Conservation (phyloP, 306 rosid genomes). For the Pyrus communis region DNA sequence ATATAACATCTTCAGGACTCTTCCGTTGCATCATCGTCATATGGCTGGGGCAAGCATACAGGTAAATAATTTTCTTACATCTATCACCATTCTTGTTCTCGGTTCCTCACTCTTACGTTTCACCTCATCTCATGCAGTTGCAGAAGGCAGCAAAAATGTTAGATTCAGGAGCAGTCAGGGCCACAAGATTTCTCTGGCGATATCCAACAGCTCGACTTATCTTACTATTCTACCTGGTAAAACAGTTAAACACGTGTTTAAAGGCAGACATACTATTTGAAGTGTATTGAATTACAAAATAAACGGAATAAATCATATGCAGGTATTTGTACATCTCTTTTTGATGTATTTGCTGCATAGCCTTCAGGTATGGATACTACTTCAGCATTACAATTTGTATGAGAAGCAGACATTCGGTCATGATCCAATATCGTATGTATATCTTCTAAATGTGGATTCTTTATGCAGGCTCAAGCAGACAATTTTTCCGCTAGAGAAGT, state of each 20-base stretch:
- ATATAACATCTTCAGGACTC: constrained; percentile 56
- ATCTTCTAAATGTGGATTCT: not conserved
- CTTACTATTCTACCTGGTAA: constrained; percentile 82
- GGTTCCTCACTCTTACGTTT: constrained; percentile 8
- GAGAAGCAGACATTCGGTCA: not conserved
- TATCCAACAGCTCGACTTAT: constrained; percentile 83
- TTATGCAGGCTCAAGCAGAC: constrained; percentile 78
- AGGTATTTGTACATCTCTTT: constrained; percentile 97
- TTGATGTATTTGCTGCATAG: constrained; percentile 93
- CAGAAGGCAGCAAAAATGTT: constrained; percentile 86
- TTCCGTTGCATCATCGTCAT: constrained; percentile 88
- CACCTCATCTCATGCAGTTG: constrained; percentile 46
- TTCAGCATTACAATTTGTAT: not conserved
- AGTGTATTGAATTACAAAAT: constrained; percentile 12
- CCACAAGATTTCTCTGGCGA: constrained; percentile 96
- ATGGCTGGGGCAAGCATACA: constrained; percentile 78
- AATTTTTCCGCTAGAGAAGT: constrained; percentile 61
- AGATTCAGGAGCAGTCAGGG: constrained; percentile 94
- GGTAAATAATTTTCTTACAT: constrained; percentile 32
- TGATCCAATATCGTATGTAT: not conserved
- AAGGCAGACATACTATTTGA: not conserved
- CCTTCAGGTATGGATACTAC: constrained; percentile 62
- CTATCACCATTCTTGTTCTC: constrained; percentile 5
- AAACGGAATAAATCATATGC: constrained; percentile 32
- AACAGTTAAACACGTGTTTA: not conserved